Evolutionary conservation across 345 rosid species (phyloP).

Genomic region (Populus euphratica): DNA sequence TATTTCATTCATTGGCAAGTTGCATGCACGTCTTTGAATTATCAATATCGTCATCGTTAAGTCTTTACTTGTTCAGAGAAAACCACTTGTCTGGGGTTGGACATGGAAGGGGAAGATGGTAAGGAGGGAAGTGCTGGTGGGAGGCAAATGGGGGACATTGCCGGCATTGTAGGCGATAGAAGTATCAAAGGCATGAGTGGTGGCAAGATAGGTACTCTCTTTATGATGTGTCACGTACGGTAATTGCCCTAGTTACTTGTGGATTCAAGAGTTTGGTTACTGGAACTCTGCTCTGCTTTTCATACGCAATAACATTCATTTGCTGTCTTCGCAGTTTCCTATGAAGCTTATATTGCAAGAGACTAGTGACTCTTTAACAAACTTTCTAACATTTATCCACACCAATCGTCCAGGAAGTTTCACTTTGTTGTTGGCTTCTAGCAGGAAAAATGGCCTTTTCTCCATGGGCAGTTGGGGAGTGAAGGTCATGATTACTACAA

Average conservation of each 20-base stretch:
- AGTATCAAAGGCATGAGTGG: neutral
- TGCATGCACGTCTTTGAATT: neutral
- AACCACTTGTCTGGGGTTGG: neutral
- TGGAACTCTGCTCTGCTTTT: neutral
- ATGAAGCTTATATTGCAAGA: neutral
- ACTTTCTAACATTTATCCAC: neutral
- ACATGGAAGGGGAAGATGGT: neutral
- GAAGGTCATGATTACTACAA: neutral
- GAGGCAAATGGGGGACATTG: neutral
- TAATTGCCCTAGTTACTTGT: neutral
- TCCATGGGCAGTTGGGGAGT: neutral
- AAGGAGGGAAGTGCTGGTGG: neutral
- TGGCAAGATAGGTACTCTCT: too few species aligned
- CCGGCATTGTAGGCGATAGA: neutral
- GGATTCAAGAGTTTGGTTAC: neutral
- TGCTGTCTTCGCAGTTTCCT: neutral
- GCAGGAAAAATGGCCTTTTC: neutral
- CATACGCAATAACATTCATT: neutral
- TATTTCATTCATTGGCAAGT: neutral
- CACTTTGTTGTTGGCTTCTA: neutral
- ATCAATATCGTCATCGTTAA: neutral
- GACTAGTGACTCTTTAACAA: neutral
- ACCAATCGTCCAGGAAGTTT: neutral
- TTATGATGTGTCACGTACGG: too few species aligned
- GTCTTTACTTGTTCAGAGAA: neutral